A percentile compares a stretch with the other conserved stretches of the same genome.
These are phyloP conservation scores for Takashimella tepidaria DNA, from an alignment of 1,284 basidiomycete genomes.

Conservation along the genomic window DNA sequence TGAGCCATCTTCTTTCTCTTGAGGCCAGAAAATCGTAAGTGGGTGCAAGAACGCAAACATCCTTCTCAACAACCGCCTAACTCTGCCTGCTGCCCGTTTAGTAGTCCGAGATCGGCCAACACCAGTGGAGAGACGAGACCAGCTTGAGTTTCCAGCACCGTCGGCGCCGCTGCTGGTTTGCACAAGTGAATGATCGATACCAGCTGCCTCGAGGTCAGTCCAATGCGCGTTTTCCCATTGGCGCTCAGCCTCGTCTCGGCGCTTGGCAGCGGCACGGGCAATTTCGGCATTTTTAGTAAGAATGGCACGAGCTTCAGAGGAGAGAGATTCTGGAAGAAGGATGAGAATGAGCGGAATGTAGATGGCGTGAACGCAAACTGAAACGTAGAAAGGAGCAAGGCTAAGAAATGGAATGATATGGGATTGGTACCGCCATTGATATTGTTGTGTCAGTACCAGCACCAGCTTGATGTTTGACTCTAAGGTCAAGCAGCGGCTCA, in stretches of 20 bases:
- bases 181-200: too few relatives aligned
- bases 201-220: too few relatives aligned
- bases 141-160: slow-evolving; percentile 9
- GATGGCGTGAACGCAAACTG: slow-evolving; percentile 47
- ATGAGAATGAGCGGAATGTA: slow-evolving; percentile 56
- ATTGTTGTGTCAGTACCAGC: slow-evolving; percentile 21
- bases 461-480: too few relatives aligned
- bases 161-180: background rate
- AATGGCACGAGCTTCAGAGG: slow-evolving; percentile 34
- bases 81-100: slow-evolving; percentile 19
- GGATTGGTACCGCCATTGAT: too few relatives aligned
- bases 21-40: slow-evolving; percentile 60
- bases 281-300: slow-evolving; percentile 32
- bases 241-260: slow-evolving; percentile 47
- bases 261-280: slow-evolving; percentile 40
- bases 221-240: slow-evolving; percentile 37
- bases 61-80: slow-evolving; percentile 26
- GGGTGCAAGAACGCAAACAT: slow-evolving; percentile 61
- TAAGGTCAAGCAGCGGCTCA: too few relatives aligned
- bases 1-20: slow-evolving; percentile 45
- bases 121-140: slow-evolving; percentile 14
- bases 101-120: slow-evolving; percentile 1
- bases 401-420: slow-evolving; percentile 45
- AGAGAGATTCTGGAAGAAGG: slow-evolving; percentile 70
- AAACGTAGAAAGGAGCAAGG: slow-evolving; percentile 68